Evolutionary conservation across 164 flowering plant genomes (phyloP), one percentile per base, ranked within the genome.

Genomic region (Vitis riparia): DNA sequence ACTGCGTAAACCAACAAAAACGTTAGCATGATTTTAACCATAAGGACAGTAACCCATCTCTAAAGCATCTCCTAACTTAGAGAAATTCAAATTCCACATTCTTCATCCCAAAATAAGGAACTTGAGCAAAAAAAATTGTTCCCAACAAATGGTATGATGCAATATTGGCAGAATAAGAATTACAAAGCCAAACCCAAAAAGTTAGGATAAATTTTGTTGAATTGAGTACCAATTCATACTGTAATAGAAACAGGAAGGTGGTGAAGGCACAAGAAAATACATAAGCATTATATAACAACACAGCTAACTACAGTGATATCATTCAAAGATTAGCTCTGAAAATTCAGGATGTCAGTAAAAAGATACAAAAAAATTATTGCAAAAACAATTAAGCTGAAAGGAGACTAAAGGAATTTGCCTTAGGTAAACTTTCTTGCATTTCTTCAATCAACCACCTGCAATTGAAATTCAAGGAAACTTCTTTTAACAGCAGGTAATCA

Each of bases 361-460:
- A 30, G 12, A 23, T 23, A 23, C 27, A 23, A 23, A 23, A 23
- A 23, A 23, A 23, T 23, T 23, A 23, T 23, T 23, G 27, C 27
- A 23, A 23, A 23, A 23, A 23, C 27, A 23, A 23, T 23, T 23
- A 37, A 37, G 44, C 44, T 30, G 59, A 27, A 65, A 12, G 15
- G 10, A 64, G 29, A 27, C n/a, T 50, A 11, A 23, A 17, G 16
- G 14, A 61, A 79, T 86, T 81, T 80, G 75, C 98, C 94, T 94
- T 91, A 12, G 98, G 99, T 75, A 92, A 57, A 82, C 96, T 91
- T 68, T 95, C 99, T 68, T 83, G 79, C 69, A 95, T 82, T 86
- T 95, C 99, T 74, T 85, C 98, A 68, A 92, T 68, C 87, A 95
- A 82, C 99, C 99, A 95, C 85, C 99, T 94, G 78, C 75, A 78